phyloP scores from a whole-genome alignment of 257 asterid genomes.

The Leonotis leonurus region DNA sequence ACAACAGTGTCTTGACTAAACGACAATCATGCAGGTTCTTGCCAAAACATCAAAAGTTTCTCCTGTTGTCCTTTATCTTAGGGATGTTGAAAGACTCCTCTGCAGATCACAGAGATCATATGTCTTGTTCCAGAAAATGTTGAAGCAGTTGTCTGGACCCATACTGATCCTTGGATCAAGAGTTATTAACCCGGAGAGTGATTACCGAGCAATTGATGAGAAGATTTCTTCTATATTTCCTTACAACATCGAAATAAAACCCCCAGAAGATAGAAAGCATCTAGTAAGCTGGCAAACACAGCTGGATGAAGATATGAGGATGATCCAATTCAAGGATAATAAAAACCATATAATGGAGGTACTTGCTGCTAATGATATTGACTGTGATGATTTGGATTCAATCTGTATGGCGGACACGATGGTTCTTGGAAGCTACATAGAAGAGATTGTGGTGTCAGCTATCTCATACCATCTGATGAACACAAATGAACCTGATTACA shows the following conservation, averaged over 20 bases:
- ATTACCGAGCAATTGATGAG: conserved; percentile 51
- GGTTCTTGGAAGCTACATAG: conserved; percentile 66
- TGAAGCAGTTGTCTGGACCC: conserved; percentile 63
- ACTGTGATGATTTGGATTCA: conserved; percentile 72
- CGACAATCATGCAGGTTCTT: conserved; percentile 45
- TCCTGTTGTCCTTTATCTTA: conserved; percentile 65
- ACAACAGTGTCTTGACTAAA: background rate
- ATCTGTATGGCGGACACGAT: conserved; percentile 64
- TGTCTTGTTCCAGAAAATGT: conserved; percentile 69
- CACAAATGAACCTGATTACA: conserved; percentile 55
- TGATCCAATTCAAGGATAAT: conserved; percentile 69
- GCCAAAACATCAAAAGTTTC: conserved; percentile 46
- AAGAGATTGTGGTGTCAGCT: conserved; percentile 87
- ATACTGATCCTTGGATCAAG: conserved; percentile 80
- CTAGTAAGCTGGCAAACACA: conserved; percentile 76
- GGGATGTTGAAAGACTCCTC: conserved; percentile 68
- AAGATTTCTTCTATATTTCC: conserved; percentile 60
- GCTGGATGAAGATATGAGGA: conserved; percentile 81
- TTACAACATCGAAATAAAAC: conserved; percentile 73
- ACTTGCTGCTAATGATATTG: conserved; percentile 78
- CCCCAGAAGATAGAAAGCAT: conserved; percentile 70
- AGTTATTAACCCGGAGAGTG: conserved; percentile 39
- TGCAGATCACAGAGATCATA: conserved; percentile 50
- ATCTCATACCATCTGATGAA: conserved; percentile 76
- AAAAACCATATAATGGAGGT: conserved; percentile 79